Conservation (phyloP, 2,329 filamentous ascomycete genomes). For the Fusarium bactridioides region DNA sequence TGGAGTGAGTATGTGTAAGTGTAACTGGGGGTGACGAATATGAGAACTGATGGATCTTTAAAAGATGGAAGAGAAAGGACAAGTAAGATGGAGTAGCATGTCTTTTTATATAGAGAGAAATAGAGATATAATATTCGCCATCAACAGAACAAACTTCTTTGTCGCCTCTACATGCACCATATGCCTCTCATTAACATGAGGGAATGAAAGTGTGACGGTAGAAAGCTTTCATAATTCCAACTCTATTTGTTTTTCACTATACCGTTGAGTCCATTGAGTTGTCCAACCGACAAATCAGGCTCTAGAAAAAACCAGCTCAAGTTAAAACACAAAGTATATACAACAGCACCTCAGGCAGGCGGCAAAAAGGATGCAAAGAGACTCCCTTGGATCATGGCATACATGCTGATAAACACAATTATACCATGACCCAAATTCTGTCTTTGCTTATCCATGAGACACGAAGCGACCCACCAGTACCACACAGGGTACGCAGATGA, state of each 20-base stretch:
- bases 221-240: neutral
- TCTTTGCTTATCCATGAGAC: constrained; percentile 48
- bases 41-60: neutral
- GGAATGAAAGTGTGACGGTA: neutral
- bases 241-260: neutral
- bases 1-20: neutral
- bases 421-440: constrained; percentile 49
- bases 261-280: neutral
- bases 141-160: no score
- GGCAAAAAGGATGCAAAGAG: constrained; percentile 92
- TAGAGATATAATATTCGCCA: neutral
- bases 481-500: constrained; percentile 89
- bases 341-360: constrained; percentile 67
- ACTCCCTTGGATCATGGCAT: constrained; percentile 81
- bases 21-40: neutral
- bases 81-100: neutral
- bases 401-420: constrained; percentile 78
- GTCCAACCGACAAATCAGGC: neutral
- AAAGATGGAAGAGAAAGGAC: neutral
- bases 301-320: neutral
- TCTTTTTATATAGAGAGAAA: neutral
- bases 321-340: neutral
- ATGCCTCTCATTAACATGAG: neutral
- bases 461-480: constrained; percentile 80
- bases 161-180: neutral